Conservation (phyloP, 1,139 yeast genomes). For the Candida sojae region DNA sequence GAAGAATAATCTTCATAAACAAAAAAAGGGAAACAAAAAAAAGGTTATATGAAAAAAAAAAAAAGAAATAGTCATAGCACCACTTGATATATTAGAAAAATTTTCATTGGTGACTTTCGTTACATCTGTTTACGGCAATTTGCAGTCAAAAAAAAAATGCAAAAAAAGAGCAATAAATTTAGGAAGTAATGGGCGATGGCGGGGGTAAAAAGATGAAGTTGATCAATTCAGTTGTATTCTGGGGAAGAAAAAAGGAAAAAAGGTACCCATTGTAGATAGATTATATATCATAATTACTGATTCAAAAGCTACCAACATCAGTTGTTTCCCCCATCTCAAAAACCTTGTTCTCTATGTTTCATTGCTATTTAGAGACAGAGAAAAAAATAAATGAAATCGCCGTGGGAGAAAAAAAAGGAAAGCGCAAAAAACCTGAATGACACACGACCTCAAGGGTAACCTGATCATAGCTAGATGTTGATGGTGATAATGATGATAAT, state of each 20-base stretch:
- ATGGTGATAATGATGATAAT: too few species aligned
- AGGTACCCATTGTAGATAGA: too few species aligned
- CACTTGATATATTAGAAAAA: neutral
- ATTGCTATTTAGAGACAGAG: too few species aligned
- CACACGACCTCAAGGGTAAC: neutral
- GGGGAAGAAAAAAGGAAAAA: too few species aligned
- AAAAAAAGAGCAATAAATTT: neutral
- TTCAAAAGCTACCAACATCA: too few species aligned
- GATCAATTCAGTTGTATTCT: too few species aligned
- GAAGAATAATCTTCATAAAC: neutral
- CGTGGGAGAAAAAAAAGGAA: neutral
- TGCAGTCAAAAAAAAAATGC: slow-evolving; percentile 2
- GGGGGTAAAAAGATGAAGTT: too few species aligned
- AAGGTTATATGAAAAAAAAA: neutral
- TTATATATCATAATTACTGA: too few species aligned
- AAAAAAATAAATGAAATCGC: neutral
- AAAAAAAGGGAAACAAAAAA: neutral
- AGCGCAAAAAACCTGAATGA: neutral
- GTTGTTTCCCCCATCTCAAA: neutral
- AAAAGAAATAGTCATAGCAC: neutral
- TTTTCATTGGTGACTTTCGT: neutral
- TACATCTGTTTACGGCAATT: slow-evolving; percentile 1
- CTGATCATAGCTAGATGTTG: neutral
- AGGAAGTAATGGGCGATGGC: neutral
- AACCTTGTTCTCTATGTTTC: neutral